These are phyloP conservation scores for Talaromyces sp. DNA, from an alignment of 2,329 filamentous ascomycete species.

Conservation along the genomic window DNA sequence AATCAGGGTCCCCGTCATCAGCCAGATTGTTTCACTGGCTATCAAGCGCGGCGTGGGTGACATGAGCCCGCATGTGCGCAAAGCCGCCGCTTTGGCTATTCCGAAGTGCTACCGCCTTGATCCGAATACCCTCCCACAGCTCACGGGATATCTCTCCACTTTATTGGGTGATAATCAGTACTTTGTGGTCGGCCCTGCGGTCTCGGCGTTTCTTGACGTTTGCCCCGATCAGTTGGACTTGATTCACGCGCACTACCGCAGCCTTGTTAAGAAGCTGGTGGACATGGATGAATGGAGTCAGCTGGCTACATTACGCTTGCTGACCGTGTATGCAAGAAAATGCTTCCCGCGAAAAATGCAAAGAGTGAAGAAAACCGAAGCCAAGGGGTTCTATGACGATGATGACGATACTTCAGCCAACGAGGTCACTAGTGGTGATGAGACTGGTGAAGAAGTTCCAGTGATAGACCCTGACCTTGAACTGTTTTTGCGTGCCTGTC, in stretches of 20 bases:
- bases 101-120: slow-evolving; percentile 94
- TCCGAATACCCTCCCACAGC: slow-evolving; percentile 74
- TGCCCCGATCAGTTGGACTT: slow-evolving; percentile 84
- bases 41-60: slow-evolving; percentile 92
- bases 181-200: slow-evolving; percentile 91
- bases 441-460: slow-evolving; percentile 48
- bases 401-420: slow-evolving; percentile 43
- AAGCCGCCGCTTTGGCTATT: slow-evolving; percentile 86
- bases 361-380: slow-evolving; percentile 51
- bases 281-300: slow-evolving; percentile 99
- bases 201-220: slow-evolving; percentile 80
- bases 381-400: slow-evolving; percentile 79
- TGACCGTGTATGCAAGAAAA: slow-evolving; percentile 77
- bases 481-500: slow-evolving; percentile 71
- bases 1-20: slow-evolving; percentile 95
- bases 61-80: slow-evolving; percentile 90
- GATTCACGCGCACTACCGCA: slow-evolving; percentile 83
- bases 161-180: slow-evolving; percentile 89
- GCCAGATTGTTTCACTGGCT: slow-evolving; percentile 90
- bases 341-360: slow-evolving; percentile 73
- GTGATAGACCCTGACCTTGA: slow-evolving; percentile 76
- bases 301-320: slow-evolving; percentile 71
- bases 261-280: slow-evolving; percentile 80
- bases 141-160: slow-evolving; percentile 73
- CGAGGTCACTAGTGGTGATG: slow-evolving; percentile 37